Conservation (phyloP, 148 eudicot genomes). For the Dysphania ambrosioides region DNA sequence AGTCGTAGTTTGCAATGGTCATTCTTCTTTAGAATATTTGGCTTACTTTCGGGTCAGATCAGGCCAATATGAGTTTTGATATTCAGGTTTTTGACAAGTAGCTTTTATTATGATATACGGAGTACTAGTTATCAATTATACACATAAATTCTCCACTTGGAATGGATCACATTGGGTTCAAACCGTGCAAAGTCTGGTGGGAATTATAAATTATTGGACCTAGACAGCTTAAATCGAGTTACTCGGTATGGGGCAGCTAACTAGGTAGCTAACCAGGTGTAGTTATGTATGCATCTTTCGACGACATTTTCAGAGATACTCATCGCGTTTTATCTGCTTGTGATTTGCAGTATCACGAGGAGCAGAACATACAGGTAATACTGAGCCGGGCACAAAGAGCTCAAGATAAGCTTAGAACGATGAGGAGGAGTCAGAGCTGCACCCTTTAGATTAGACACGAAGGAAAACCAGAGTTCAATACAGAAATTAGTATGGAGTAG, state of each 20-base stretch:
- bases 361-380: constrained; percentile 36
- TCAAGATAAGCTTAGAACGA: constrained; percentile 31
- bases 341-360: constrained; percentile 40
- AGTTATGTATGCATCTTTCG: background rate
- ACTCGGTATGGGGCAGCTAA: no score
- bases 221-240: background rate
- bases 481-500: background rate
- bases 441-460: constrained; percentile 24
- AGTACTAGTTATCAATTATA: no score
- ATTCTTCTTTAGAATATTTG: no score
- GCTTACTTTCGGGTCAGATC: background rate
- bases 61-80: no score
- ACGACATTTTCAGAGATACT: background rate
- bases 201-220: background rate
- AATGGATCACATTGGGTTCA: background rate
- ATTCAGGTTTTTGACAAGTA: background rate
- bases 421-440: constrained; percentile 53
- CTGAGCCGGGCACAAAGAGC: constrained; percentile 36
- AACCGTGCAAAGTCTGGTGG: background rate
- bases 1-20: no score
- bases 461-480: constrained; percentile 4
- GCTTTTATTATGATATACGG: background rate
- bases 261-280: no score
- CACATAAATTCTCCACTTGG: background rate
- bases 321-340: background rate